Evolutionary conservation across 148 eudicot species (phyloP), one percentile per base, ranked within the genome.

Genomic region (Vaccinium darrowii): DNA sequence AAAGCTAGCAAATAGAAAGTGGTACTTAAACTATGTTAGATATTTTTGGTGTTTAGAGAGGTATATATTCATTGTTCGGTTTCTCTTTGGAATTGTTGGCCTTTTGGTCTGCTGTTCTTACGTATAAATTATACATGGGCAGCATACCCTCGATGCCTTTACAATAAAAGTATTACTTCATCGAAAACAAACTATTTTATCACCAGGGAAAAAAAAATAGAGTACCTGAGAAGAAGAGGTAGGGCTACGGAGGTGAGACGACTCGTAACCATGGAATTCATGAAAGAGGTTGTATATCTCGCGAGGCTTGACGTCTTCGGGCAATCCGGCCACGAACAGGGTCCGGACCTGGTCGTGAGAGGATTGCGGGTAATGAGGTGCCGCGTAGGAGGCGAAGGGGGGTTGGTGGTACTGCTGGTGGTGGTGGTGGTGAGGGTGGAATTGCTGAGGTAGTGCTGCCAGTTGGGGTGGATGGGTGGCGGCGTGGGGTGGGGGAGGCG

Each of bases 211-310:
- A 67, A 25, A 57, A 47, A 21, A 3, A 36, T 36, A 36, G 8
- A 63, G 76, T 62, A 94, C 98, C 95, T 91, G 95, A 52, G 86
- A 82, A 71, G 82, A 83, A 36, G 86, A 72, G 60, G 87, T 71
- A 57, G 88, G 76, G 85, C 87, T 84, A 10, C 95, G 94, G 80
- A 95, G 96, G 87, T 94, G 92, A 79, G 96, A 91, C 50, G 98
- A 92, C 50, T 89, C 86, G 65, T 90, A 95, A 7, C 98, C 98
- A 0, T 95, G 96, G 67, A 94, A 95, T 4, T 94, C 96, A 2
- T 94, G 95, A 63, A 94, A 95, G 10, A 95, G 95, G 84, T 95
- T 93, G 86, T 92, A 93, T 47, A 95, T 91, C 86, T 95, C 98
- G 36, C 98, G 96, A 50, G 91, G 84, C 86, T 91, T 91, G 39